phyloP scores from a whole-genome alignment of 2,329 filamentous ascomycete species.

The Talaromyces sp. region DNA sequence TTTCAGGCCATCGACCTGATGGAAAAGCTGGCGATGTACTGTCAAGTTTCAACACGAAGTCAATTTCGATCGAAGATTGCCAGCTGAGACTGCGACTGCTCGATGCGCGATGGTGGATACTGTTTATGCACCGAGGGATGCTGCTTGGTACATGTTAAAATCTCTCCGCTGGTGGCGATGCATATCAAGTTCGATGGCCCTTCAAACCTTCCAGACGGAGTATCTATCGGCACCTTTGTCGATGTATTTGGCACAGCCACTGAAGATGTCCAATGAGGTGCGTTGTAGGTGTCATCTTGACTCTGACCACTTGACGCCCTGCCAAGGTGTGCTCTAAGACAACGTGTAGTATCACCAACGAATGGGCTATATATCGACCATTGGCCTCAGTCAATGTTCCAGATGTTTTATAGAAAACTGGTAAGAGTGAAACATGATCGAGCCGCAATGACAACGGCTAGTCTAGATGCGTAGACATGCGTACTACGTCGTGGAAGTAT shows the following conservation, averaged over 20 bases:
- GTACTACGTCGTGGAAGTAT: not conserved
- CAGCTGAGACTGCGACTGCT: not conserved
- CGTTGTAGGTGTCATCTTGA: not conserved
- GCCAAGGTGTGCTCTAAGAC: not conserved
- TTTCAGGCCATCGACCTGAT: not conserved
- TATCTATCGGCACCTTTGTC: not conserved
- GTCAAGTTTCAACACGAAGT: not conserved
- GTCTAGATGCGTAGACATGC: not conserved
- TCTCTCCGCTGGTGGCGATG: conserved; percentile 1
- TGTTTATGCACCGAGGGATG: not conserved
- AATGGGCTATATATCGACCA: not conserved
- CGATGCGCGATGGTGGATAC: not conserved
- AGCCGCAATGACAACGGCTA: not conserved
- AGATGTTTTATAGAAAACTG: not conserved
- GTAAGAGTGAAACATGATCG: not conserved
- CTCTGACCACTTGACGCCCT: not conserved
- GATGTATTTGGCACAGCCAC: not conserved
- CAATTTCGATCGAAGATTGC: not conserved
- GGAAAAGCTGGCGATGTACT: not conserved
- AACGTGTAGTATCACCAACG: too few relatives aligned
- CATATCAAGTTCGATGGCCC: not conserved
- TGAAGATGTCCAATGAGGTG: not conserved
- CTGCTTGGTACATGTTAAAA: not conserved
- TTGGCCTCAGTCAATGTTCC: not conserved
- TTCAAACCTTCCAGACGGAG: not conserved